Evolutionary conservation across 148 eudicot genomes (phyloP).

Genomic region (Silene conica): DNA sequence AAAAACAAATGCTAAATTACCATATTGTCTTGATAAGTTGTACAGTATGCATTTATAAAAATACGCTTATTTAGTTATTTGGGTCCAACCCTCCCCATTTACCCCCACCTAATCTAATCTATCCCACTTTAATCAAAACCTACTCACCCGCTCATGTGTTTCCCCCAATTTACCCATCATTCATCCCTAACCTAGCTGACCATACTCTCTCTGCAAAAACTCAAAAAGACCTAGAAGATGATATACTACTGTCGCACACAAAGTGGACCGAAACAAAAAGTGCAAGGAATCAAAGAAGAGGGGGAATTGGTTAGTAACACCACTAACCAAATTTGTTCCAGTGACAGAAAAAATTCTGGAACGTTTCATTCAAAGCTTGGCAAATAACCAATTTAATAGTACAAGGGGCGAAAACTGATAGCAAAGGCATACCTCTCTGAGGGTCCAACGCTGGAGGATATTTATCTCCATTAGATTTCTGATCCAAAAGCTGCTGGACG

Average conservation of each 20-base stretch:
- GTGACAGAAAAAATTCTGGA: not conserved
- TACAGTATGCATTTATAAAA: not conserved
- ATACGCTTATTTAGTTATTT: too few species aligned
- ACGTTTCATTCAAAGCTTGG: not conserved
- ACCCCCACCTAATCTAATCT: too few species aligned
- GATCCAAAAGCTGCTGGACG: slow-evolving; percentile 56
- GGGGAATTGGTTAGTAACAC: not conserved
- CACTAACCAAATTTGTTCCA: not conserved
- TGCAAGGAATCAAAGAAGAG: not conserved
- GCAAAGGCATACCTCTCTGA: slow-evolving; percentile 47
- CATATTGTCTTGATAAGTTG: not conserved
- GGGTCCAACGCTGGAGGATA: slow-evolving; percentile 94
- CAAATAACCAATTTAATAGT: not conserved
- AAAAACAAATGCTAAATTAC: not conserved
- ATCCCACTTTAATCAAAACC: not conserved
- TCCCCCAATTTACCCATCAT: not conserved
- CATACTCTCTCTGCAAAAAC: not conserved
- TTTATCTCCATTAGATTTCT: slow-evolving; percentile 68
- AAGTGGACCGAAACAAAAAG: not conserved
- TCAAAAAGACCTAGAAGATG: not conserved
- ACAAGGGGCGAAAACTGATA: slow-evolving; percentile 1
- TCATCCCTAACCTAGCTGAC: not conserved
- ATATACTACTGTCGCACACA: not conserved
- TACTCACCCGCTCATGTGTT: not conserved
- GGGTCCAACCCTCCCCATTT: not conserved